Evolutionary conservation across 225 moss, liverwort and hornwort species (phyloP), one percentile per base, ranked within the genome.

Genomic region (Sphagnum contortum): DNA sequence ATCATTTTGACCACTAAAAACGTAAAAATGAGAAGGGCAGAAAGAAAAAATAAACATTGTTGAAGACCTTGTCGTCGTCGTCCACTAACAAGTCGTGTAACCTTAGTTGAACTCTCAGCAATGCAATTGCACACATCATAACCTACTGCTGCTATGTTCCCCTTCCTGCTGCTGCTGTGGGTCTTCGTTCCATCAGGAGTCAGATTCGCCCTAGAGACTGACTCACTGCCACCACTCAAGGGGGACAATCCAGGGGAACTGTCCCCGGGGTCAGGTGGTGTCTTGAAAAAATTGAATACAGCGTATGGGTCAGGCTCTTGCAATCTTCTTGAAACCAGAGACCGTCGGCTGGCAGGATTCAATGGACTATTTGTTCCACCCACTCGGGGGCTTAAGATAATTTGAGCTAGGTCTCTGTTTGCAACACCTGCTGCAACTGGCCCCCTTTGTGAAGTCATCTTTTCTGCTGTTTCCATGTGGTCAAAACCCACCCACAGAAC

Each of bases 1-100:
- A 79, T 81, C 57, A 86, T 84, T 64, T 90, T 94, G 9, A 94
- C 69, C 47, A 91, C 46, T 2, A 91, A 71, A 65, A 89, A 81
- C 63, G 86, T 73, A 77, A 94, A 72, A 45, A 88, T 81, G 8
- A 94, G 73, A 13, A 79, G 65, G 49, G 83, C 72, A 55, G 88
- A 84, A 47, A 94, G 71, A 48, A 74, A 77, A 67, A 94, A 88
- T 2, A 74, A 68, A 0, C 79, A 81, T 50, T 73, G 76, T 53
- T 79, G 83, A 57, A 81, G 48, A 66, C 80, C 74, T 62, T 77
- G 83, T 70, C 76, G 90, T 57, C 73, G 73, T 61, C 91, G 83
- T 47, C 94, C 29, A 29, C 29, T 29, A 29, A 29, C 29, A 29
- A 29, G 29, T 29, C 29, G 29, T 29, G 29, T 29, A 29, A 29